phyloP scores from a whole-genome alignment of 148 eudicot genomes.

The Talinum fruticosum region DNA sequence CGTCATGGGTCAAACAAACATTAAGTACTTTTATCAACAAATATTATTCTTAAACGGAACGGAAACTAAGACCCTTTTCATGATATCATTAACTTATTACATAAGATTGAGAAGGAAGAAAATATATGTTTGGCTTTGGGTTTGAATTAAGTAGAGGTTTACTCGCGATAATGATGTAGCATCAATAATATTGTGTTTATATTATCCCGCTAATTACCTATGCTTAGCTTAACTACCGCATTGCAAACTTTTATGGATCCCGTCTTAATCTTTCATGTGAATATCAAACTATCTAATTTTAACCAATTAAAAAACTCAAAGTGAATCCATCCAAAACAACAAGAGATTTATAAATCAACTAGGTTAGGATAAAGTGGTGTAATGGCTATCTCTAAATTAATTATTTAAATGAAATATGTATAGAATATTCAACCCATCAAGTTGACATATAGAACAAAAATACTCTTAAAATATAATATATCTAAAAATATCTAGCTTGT shows the following conservation, averaged over 20 bases:
- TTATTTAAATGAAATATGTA: too few species aligned
- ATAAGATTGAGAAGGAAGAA: background rate
- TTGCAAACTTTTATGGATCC: background rate
- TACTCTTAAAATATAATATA: background rate
- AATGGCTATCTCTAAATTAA: background rate
- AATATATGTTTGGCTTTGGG: background rate
- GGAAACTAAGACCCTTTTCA: background rate
- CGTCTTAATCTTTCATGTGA: background rate
- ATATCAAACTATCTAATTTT: background rate
- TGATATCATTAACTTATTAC: too few species aligned
- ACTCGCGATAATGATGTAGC: background rate
- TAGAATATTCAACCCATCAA: background rate
- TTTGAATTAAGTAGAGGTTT: background rate
- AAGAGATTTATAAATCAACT: background rate
- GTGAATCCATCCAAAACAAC: background rate
- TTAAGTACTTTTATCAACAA: too few species aligned
- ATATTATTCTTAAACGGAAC: too few species aligned
- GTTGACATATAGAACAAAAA: background rate
- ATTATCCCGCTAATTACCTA: too few species aligned
- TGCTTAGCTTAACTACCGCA: background rate
- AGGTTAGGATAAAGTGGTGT: background rate
- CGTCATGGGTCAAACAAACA: too few species aligned
- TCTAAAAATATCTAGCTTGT: too few species aligned
- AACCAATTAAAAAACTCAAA: too few species aligned
- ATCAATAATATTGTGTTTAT: background rate